Evolutionary conservation across 148 eudicot genomes (phyloP).

Genomic region (Drosera capensis): DNA sequence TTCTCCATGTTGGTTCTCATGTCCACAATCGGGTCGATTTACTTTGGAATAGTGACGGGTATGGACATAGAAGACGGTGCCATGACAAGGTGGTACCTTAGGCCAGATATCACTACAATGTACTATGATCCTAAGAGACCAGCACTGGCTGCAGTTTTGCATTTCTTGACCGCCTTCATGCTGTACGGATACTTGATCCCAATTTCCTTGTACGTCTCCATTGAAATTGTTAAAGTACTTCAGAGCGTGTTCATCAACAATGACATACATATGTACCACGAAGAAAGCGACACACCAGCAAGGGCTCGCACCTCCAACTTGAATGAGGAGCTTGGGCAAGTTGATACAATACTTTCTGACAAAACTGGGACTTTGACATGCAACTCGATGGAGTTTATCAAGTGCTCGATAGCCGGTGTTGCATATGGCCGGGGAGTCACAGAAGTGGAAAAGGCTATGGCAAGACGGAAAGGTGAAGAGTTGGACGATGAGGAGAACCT

Average conservation of each 20-base stretch:
- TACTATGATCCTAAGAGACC: conserved; percentile 31
- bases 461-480: conserved; percentile 24
- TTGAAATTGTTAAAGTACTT: conserved; percentile 58
- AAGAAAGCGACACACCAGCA: conserved; percentile 49
- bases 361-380: conserved; percentile 74
- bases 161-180: conserved; percentile 42
- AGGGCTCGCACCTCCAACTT: conserved; percentile 62
- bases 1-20: conserved; percentile 29
- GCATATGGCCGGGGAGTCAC: conserved; percentile 41
- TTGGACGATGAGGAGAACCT: conserved; percentile 8
- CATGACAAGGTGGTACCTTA: conserved; percentile 51
- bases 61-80: conserved; percentile 25
- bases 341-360: conserved; percentile 52
- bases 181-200: conserved; percentile 54
- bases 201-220: conserved; percentile 49
- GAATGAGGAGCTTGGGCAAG: conserved; percentile 74
- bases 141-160: conserved; percentile 28
- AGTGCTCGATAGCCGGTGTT: conserved; percentile 59
- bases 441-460: conserved; percentile 46
- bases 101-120: conserved; percentile 36
- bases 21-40: conserved; percentile 29
- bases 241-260: conserved; percentile 38
- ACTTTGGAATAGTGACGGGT: conserved; percentile 30
- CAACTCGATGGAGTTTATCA: conserved; percentile 64
- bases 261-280: conserved; percentile 47